phyloP scores from a whole-genome alignment of 192 early-diverging fungal species.

The Thamnidium elegans region DNA sequence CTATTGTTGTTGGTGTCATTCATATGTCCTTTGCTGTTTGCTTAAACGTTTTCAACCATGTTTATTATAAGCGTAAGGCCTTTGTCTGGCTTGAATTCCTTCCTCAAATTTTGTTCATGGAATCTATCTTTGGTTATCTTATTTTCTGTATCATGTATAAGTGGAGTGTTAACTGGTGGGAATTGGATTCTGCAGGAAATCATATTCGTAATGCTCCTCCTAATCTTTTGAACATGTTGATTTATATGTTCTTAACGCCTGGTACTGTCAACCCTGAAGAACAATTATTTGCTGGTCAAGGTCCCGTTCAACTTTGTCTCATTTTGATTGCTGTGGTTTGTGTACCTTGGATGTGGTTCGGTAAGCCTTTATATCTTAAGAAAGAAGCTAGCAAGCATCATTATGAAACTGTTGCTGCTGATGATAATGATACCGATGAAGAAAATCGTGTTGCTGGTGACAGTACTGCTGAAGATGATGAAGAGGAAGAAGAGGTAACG shows the following conservation, averaged over 20 bases:
- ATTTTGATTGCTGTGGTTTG: conserved; percentile 82
- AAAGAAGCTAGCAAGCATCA: conserved; percentile 81
- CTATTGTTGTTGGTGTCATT: conserved; percentile 92
- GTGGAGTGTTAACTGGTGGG: conserved; percentile 92
- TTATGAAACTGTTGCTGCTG: conserved; percentile 51
- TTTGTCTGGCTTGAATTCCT: conserved; percentile 86
- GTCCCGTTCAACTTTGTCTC: conserved; percentile 73
- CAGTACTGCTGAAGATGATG: conserved; percentile 63
- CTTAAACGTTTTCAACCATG: conserved; percentile 86
- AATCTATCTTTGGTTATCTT: conserved; percentile 95
- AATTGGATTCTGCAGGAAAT: conserved; percentile 61
- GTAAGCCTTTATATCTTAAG: conserved; percentile 86
- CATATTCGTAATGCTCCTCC: conserved; percentile 75
- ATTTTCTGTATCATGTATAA: conserved; percentile 90
- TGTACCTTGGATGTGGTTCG: conserved; percentile 96
- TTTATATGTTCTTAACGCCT: conserved; percentile 98
- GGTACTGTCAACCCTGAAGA: conserved; percentile 69
- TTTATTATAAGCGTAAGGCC: conserved; percentile 80
- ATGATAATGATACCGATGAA: conserved; percentile 30
- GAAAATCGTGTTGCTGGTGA: conserved; percentile 44
- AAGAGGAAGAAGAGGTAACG: conserved; percentile 37
- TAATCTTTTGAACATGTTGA: conserved; percentile 94
- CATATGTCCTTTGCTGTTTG: conserved; percentile 96
- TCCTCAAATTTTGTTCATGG: conserved; percentile 93
- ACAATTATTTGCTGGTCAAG: conserved; percentile 84